These are phyloP conservation scores for Lantana camara DNA, from an alignment of 257 asterid genomes.

Conservation along the genomic window DNA sequence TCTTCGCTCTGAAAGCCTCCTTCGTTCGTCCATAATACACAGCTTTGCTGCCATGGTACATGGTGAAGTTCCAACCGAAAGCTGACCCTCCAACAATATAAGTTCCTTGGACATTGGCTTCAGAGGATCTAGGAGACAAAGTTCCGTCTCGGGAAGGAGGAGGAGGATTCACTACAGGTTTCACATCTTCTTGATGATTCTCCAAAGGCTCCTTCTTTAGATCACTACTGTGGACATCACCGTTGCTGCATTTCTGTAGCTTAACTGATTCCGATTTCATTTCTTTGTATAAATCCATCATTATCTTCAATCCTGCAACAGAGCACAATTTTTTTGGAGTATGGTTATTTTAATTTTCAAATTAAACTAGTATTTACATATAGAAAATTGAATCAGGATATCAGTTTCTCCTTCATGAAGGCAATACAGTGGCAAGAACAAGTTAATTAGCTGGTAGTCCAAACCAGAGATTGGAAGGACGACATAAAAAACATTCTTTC, in stretches of 20 bases:
- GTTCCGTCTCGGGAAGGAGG: constrained; percentile 30
- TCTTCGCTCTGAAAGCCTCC: constrained; percentile 59
- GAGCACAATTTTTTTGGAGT: background rate
- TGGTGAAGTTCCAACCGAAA: constrained; percentile 83
- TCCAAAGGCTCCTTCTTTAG: constrained; percentile 34
- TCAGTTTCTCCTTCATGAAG: too few species aligned
- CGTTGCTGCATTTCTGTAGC: constrained; percentile 43
- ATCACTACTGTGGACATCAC: constrained; percentile 34
- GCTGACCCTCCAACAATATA: constrained; percentile 79
- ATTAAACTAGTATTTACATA: too few species aligned
- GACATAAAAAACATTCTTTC: too few species aligned
- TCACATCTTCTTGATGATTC: constrained; percentile 34
- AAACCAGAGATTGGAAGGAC: too few species aligned
- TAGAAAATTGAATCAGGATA: too few species aligned
- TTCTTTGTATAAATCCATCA: constrained; percentile 68
- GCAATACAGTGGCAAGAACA: too few species aligned
- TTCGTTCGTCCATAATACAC: constrained; percentile 66
- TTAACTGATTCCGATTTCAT: constrained; percentile 39
- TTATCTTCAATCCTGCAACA: constrained; percentile 73
- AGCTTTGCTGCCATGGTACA: constrained; percentile 42
- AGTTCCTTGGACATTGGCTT: constrained; percentile 38
- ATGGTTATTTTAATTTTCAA: too few species aligned
- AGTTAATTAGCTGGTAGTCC: too few species aligned
- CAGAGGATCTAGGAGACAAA: constrained; percentile 26
- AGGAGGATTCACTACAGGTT: constrained; percentile 32